Conservation (phyloP, 2,329 filamentous ascomycete species). For the Nannizziopsis barbatae region DNA sequence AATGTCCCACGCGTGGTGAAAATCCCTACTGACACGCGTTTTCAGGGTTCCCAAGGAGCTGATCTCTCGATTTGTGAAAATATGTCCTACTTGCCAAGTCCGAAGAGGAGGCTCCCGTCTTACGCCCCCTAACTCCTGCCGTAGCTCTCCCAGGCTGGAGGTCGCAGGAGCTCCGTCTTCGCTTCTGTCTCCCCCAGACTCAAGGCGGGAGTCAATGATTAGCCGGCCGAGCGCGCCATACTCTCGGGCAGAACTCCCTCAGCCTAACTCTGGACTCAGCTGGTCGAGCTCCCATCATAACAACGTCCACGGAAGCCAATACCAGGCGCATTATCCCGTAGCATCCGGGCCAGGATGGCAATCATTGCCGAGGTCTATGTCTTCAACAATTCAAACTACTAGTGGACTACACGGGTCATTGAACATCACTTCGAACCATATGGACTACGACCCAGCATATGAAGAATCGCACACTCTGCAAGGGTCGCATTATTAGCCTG, state of each 20-base stretch:
- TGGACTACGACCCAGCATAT: constrained; percentile 22
- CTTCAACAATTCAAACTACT: constrained; percentile 2
- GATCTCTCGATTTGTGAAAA: constrained; percentile 42
- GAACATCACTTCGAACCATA: constrained; percentile 18
- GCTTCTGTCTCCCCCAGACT: constrained; percentile 29
- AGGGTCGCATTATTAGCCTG: constrained; percentile 13
- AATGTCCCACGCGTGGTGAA: not conserved
- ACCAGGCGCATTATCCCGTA: constrained; percentile 23
- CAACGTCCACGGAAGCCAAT: constrained; percentile 15
- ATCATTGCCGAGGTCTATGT: constrained; percentile 12
- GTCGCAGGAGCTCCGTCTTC: constrained; percentile 26
- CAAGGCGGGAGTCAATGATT: constrained; percentile 29
- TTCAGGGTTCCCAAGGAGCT: constrained; percentile 42
- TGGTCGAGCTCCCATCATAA: constrained; percentile 16
- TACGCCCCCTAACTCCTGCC: constrained; percentile 33
- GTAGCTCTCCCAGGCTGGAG: constrained; percentile 29
- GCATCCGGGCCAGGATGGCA: constrained; percentile 12
- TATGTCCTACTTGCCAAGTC: constrained; percentile 41
- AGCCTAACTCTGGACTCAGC: constrained; percentile 7
- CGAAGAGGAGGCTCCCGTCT: constrained; percentile 34
- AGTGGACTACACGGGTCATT: constrained; percentile 2
- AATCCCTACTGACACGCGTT: not conserved
- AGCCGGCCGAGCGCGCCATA: constrained; percentile 17
- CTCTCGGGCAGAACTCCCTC: constrained; percentile 13
- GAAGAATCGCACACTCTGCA: constrained; percentile 12